Conservation (phyloP, 768 basidiomycete species). For the Panus rudis region DNA sequence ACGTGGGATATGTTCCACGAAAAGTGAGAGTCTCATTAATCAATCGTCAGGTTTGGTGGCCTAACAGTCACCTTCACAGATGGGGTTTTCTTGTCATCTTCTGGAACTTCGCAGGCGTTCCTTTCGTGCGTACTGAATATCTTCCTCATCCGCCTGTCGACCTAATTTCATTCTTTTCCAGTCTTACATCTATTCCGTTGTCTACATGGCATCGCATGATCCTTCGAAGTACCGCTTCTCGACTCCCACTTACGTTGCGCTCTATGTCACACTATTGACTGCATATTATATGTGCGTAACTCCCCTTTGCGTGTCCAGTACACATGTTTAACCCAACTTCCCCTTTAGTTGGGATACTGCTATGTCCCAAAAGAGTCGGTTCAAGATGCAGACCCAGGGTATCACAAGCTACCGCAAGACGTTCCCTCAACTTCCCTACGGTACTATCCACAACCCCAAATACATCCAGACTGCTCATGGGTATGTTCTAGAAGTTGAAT, state of each 20-base stretch:
- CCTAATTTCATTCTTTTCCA: constrained; percentile 4
- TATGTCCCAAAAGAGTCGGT: constrained; percentile 95
- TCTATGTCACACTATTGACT: constrained; percentile 70
- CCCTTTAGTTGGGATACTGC: constrained; percentile 77
- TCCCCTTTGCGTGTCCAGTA: background rate
- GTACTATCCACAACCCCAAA: constrained; percentile 76
- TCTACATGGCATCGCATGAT: constrained; percentile 96
- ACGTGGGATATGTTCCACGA: constrained; percentile 99
- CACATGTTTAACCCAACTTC: background rate
- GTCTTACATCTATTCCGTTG: constrained; percentile 91
- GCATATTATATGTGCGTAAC: constrained; percentile 77
- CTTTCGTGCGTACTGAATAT: constrained; percentile 60
- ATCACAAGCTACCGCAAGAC: constrained; percentile 79
- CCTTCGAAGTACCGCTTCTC: constrained; percentile 84
- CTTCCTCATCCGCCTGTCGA: constrained; percentile 5
- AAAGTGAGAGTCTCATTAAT: constrained; percentile 53
- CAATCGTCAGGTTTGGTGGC: constrained; percentile 1
- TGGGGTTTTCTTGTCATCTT: constrained; percentile 99
- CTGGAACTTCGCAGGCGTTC: constrained; percentile 94
- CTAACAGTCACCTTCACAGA: constrained; percentile 23
- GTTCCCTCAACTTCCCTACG: constrained; percentile 89
- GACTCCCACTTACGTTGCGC: constrained; percentile 59
- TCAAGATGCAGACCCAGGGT: constrained; percentile 96
- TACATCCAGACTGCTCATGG: constrained; percentile 93
- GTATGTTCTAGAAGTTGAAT: constrained; percentile 31